Base-by-base conservation (phyloP, 768 basidiomycete species). In the Pleurotus pulmonarius region DNA sequence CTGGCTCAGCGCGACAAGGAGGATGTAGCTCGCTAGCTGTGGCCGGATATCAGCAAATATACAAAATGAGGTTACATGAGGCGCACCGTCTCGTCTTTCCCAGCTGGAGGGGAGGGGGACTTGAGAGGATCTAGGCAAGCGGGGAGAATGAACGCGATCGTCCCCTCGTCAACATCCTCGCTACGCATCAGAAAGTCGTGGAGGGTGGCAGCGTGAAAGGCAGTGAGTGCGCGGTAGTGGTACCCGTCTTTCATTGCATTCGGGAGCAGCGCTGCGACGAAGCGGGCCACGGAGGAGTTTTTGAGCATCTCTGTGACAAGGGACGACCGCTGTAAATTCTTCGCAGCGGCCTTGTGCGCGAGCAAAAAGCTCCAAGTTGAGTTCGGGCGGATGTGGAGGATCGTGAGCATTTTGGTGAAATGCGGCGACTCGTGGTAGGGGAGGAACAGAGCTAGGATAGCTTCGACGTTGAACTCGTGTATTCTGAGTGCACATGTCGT, bases 401-500 rank as follows among this genome's bases (percentile, higher is more conserved):
- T 93, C 2, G 90, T 84, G 22, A 97, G 76, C 80, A 98, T 92
- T 63, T 97, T 96, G 7, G 88, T 81, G 69, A 98, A 98, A 67
- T 98, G 94, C 0, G 91, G 86, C 4, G 95, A 90, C 62, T 95
- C 92, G 64, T 98, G 94, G 67, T 96, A 98, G 0, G 97, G 97
- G 26, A 98, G 73, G 71, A 98, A 98, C 20, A 94, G 75, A 6
- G 86, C 72, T 5, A 98, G 77, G 24, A 94, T 66, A 20, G 81
- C 79, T 54, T 88, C 81, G 54, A 95, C 79, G 64, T 98, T 97
- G 75, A 98, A 94, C 67, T 98, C 94, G 65, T 98, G 82, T 24
- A 98, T 84, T 67, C 96, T 98, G 63, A 15, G 54, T 9, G 39
- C 60, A 11, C 45, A 57, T 45, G 29, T 9, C 9, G 29, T 8